Conservation (phyloP, 2,329 filamentous ascomycete genomes). For the Alternaria arborescens region DNA sequence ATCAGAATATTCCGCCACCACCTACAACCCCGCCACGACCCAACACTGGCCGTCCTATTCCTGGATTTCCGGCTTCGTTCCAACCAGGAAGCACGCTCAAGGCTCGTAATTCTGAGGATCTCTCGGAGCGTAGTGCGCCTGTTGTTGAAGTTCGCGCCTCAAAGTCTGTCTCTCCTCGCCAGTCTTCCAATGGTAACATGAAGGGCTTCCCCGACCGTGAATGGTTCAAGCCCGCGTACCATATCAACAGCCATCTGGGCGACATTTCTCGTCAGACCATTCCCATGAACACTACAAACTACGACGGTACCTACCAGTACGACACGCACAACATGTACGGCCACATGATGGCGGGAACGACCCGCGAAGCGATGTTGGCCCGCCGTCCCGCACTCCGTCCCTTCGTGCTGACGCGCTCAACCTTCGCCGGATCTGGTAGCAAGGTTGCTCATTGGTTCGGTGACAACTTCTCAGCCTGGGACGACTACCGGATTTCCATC, state of each 20-base stretch:
- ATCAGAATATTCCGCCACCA: conserved; percentile 64
- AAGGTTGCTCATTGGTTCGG: conserved; percentile 70
- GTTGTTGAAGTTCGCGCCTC: background rate
- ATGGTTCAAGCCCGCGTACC: conserved; percentile 70
- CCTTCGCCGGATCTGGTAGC: conserved; percentile 74
- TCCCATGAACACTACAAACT: conserved; percentile 72
- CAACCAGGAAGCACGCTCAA: conserved; percentile 60
- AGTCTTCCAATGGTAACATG: conserved; percentile 51
- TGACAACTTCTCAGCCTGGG: conserved; percentile 60
- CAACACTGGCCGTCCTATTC: conserved; percentile 68
- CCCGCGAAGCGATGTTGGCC: conserved; percentile 70
- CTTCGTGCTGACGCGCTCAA: conserved; percentile 77
- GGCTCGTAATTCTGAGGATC: background rate
- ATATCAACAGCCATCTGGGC: conserved; percentile 69
- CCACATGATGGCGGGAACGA: conserved; percentile 74
- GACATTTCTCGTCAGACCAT: conserved; percentile 60
- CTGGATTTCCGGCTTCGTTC: conserved; percentile 73
- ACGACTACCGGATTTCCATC: conserved; percentile 55
- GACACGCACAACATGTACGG: conserved; percentile 83
- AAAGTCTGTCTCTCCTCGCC: conserved; percentile 20
- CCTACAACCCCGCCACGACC: conserved; percentile 63
- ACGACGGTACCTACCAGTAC: conserved; percentile 72
- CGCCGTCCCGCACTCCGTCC: conserved; percentile 72
- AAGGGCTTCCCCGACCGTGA: conserved; percentile 70
- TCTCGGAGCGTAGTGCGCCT: background rate